A percentile compares a stretch with the other conserved stretches of the same genome.
Conservation (phyloP, 805 yeast species). For the Ogataea ramenticola region DNA sequence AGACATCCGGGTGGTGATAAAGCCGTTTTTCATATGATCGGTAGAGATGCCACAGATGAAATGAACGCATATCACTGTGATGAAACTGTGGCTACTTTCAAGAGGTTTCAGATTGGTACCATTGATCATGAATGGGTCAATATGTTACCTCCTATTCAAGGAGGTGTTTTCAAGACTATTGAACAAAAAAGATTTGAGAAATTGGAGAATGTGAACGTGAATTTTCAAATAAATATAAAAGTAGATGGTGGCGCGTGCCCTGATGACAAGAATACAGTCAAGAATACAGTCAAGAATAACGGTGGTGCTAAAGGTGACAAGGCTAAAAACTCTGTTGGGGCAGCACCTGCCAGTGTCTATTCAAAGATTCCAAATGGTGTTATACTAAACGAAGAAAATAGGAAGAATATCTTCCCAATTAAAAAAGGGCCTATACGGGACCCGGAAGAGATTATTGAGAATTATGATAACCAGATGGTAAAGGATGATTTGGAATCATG, state of each 20-base stretch:
- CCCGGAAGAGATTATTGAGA: constrained; percentile 45
- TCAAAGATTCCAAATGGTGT: constrained; percentile 47
- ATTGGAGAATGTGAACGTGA: not conserved
- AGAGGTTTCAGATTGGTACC: constrained; percentile 56
- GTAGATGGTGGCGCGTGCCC: constrained; percentile 8
- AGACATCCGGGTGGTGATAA: constrained; percentile 87
- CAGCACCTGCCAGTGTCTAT: constrained; percentile 30
- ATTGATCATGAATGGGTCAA: constrained; percentile 65
- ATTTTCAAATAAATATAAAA: not conserved
- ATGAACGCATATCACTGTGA: constrained; percentile 76
- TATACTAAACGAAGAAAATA: constrained; percentile 32
- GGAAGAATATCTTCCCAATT: constrained; percentile 28
- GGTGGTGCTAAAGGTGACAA: too few species aligned
- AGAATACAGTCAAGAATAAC: too few species aligned
- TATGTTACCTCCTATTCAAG: constrained; percentile 83
- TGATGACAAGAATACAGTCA: constrained; percentile 12
- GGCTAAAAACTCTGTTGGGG: constrained; percentile 2
- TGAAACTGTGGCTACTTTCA: constrained; percentile 45
- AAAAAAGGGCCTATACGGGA: constrained; percentile 35
- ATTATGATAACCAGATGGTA: constrained; percentile 51
- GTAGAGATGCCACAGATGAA: constrained; percentile 87
- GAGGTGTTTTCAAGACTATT: constrained; percentile 43
- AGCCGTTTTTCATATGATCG: constrained; percentile 78
- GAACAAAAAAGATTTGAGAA: constrained; percentile 16
- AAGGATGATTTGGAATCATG: constrained; percentile 46